Evolutionary conservation across 192 early-diverging fungal genomes (phyloP).

Genomic region (Geosiphon pyriformis): DNA sequence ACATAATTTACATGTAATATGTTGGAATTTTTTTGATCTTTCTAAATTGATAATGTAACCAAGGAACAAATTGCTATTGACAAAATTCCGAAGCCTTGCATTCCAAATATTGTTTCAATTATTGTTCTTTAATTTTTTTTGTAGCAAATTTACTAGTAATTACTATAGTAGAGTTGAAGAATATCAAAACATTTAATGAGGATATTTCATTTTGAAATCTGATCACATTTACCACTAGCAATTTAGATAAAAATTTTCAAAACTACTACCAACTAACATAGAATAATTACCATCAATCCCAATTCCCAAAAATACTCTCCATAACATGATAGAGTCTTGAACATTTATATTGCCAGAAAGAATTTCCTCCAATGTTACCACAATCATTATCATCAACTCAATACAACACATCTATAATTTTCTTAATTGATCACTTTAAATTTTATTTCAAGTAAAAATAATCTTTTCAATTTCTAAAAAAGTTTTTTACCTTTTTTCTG

Average conservation of each 20-base stretch:
- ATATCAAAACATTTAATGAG: too few species aligned
- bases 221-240: too few species aligned
- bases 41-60: constrained; percentile 62
- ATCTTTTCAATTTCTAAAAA: neutral
- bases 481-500: constrained; percentile 51
- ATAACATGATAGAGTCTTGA: constrained; percentile 63
- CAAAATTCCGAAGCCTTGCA: constrained; percentile 88
- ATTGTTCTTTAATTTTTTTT: constrained; percentile 68
- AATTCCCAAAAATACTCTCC: constrained; percentile 86
- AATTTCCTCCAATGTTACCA: constrained; percentile 76
- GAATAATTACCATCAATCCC: constrained; percentile 97
- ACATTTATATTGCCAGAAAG: constrained; percentile 63
- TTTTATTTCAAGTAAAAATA: neutral
- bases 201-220: too few species aligned
- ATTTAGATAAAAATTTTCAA: too few species aligned
- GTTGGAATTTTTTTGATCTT: constrained; percentile 56
- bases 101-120: constrained; percentile 80
- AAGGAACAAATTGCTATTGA: constrained; percentile 65
- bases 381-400: constrained; percentile 87
- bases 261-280: constrained; percentile 74
- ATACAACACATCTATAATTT: constrained; percentile 70
- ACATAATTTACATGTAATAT: constrained; percentile 70
- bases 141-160: constrained; percentile 91
- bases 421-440: too few species aligned
- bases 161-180: constrained; percentile 36